phyloP scores from a whole-genome alignment of 1,284 basidiomycete genomes.

The Prillingera fragicola region DNA sequence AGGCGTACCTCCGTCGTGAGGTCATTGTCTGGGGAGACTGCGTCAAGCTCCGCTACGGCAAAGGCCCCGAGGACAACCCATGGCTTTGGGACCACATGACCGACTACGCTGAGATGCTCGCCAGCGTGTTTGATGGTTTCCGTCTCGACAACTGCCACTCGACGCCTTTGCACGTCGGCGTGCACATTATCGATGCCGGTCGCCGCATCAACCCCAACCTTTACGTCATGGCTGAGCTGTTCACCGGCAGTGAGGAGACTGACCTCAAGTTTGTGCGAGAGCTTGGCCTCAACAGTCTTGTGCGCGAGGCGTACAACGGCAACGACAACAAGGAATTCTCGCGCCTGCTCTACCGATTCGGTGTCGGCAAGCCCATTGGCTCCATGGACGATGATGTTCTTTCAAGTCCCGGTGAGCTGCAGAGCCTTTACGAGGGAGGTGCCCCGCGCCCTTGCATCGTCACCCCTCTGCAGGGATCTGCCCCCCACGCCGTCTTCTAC shows the following conservation, averaged over 20 bases:
- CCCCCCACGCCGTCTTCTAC: conserved; percentile 85
- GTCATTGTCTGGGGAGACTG: conserved; percentile 98
- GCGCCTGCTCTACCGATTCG: conserved; percentile 75
- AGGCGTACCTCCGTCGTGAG: conserved; percentile 89
- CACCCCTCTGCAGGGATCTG: conserved; percentile 72
- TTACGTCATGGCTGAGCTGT: conserved; percentile 93
- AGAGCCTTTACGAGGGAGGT: conserved; percentile 66
- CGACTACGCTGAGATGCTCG: conserved; percentile 73
- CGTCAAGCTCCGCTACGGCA: conserved; percentile 92
- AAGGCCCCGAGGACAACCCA: conserved; percentile 70
- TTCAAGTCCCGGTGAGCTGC: conserved; percentile 66
- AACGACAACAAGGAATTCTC: conserved; percentile 82
- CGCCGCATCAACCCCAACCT: conserved; percentile 82
- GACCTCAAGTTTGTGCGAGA: conserved; percentile 84
- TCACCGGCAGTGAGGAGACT: conserved; percentile 92
- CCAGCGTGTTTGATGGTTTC: conserved; percentile 84
- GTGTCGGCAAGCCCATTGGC: conserved; percentile 70
- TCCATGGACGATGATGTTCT: conserved; percentile 87
- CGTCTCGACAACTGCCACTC: conserved; percentile 98
- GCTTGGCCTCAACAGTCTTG: conserved; percentile 83
- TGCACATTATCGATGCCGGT: conserved; percentile 82
- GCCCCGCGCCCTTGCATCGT: conserved; percentile 66
- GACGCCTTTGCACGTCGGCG: conserved; percentile 90
- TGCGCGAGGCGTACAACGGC: conserved; percentile 86
- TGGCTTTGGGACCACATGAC: conserved; percentile 95